phyloP scores from a whole-genome alignment of 2,329 filamentous ascomycete species.

The Pseudogymnoascus sp. region DNA sequence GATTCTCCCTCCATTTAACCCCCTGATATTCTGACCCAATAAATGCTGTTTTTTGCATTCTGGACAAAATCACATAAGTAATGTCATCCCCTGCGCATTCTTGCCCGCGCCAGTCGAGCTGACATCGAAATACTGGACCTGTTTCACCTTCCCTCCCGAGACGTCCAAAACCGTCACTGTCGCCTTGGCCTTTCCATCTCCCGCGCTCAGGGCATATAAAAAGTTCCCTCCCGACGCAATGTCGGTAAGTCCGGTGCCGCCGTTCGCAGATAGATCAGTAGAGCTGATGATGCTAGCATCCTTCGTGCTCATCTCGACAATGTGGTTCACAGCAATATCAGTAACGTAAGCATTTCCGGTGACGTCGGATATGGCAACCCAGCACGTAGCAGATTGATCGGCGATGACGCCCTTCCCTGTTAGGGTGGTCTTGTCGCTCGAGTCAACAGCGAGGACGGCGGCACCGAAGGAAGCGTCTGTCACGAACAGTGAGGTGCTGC shows the following conservation, averaged over 20 bases:
- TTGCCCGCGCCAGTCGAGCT: background rate
- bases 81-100: background rate
- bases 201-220: conserved; percentile 45
- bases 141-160: background rate
- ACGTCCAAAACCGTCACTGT: conserved; percentile 37
- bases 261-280: conserved; percentile 36
- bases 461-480: conserved; percentile 55
- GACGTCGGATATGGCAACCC: conserved; percentile 43
- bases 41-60: background rate
- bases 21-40: background rate
- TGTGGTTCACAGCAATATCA: conserved; percentile 44
- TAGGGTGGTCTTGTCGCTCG: conserved; percentile 30
- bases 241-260: conserved; percentile 51
- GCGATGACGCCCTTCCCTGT: conserved; percentile 37
- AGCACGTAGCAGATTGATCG: conserved; percentile 53
- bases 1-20: background rate
- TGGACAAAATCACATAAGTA: background rate
- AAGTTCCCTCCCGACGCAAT: conserved; percentile 45
- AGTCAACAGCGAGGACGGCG: conserved; percentile 38
- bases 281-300: conserved; percentile 41
- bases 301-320: conserved; percentile 49
- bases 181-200: conserved; percentile 20
- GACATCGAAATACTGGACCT: background rate
- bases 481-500: conserved; percentile 38
- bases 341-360: conserved; percentile 52